phyloP scores from a whole-genome alignment of 305 asterid species.

The Fraxinus nigra region DNA sequence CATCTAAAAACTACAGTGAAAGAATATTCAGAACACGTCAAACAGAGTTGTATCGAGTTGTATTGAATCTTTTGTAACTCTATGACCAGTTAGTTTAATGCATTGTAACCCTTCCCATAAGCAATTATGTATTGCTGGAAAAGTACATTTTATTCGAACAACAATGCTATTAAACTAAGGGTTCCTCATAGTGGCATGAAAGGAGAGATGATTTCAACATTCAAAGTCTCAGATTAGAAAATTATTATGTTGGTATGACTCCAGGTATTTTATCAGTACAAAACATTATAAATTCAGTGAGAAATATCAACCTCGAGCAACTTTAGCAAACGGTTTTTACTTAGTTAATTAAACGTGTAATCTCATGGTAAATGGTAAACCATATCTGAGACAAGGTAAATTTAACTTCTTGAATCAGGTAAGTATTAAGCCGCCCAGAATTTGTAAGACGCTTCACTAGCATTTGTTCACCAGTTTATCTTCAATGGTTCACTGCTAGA shows the following conservation, averaged over 20 bases:
- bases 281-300: neutral
- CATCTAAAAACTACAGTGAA: neutral
- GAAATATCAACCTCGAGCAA: slow-evolving; percentile 1
- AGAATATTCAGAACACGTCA: neutral
- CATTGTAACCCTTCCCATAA: neutral
- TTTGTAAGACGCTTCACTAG: neutral
- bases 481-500: neutral
- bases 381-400: neutral
- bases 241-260: neutral
- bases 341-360: neutral
- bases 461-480: neutral
- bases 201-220: neutral
- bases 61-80: neutral
- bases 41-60: neutral
- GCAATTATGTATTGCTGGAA: neutral
- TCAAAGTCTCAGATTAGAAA: neutral
- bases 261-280: slow-evolving; percentile 7
- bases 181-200: neutral
- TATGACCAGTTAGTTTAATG: neutral
- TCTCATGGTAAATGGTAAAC: neutral
- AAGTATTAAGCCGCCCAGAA: neutral
- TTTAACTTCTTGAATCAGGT: neutral
- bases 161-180: neutral
- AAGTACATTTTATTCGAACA: neutral
- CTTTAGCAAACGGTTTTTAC: neutral